A percentile compares a stretch with the other conserved stretches of the same genome.
Evolutionary conservation across 2,329 filamentous ascomycete species (phyloP).

Genomic region (Cytospora piceicola): DNA sequence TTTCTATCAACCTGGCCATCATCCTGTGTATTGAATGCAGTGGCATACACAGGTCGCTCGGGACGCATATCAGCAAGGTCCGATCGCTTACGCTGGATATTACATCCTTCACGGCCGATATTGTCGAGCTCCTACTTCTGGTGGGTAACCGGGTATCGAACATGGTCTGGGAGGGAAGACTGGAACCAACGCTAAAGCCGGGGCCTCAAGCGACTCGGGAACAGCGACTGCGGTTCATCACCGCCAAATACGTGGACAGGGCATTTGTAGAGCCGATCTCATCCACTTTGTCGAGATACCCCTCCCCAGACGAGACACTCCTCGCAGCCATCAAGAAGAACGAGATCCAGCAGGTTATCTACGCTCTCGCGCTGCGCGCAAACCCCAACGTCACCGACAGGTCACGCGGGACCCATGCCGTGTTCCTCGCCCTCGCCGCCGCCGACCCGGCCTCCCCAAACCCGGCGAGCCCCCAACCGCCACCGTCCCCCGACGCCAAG

Average conservation of each 20-base stretch:
- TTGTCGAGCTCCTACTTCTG: slow-evolving; percentile 88
- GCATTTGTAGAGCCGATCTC: slow-evolving; percentile 81
- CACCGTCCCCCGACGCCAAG: slow-evolving; percentile 50
- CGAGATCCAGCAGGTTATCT: slow-evolving; percentile 90
- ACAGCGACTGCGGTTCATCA: slow-evolving; percentile 93
- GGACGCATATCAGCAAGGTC: slow-evolving; percentile 97
- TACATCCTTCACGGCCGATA: slow-evolving; percentile 94
- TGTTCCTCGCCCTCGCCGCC: slow-evolving; percentile 89
- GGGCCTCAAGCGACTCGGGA: slow-evolving; percentile 79
- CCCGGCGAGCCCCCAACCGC: slow-evolving; percentile 48
- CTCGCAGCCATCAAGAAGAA: slow-evolving; percentile 94
- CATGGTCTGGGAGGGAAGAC: slow-evolving; percentile 90
- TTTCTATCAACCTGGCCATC: slow-evolving; percentile 96
- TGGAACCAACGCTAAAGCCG: slow-evolving; percentile 77
- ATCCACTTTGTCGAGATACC: slow-evolving; percentile 73
- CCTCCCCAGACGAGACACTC: slow-evolving; percentile 82
- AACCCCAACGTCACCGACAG: slow-evolving; percentile 87
- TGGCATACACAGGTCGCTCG: slow-evolving; percentile 92
- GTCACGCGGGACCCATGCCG: slow-evolving; percentile 82
- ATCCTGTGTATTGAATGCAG: slow-evolving; percentile 98
- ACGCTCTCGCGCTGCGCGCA: slow-evolving; percentile 82
- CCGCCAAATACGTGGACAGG: slow-evolving; percentile 87
- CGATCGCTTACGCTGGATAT: slow-evolving; percentile 94
- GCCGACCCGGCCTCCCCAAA: slow-evolving; percentile 85
- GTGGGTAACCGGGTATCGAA: slow-evolving; percentile 95